A percentile compares a stretch with the other conserved stretches of the same genome.
Conservation (phyloP, 192 early-diverging fungal species). For the Entophlyctis luteolus region DNA sequence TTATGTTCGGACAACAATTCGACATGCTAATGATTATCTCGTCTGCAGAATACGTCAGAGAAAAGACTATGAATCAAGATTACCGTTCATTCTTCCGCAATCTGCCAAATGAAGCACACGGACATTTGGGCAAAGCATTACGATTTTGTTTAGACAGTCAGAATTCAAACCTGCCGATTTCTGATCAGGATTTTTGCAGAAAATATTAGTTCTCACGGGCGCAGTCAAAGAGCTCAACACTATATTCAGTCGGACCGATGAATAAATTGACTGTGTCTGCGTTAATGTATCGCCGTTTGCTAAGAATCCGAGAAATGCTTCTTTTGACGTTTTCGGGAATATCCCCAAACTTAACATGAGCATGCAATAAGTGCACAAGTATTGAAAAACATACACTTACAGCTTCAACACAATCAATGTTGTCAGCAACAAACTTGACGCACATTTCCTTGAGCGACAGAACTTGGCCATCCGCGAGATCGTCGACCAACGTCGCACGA, state of each 20-base stretch:
- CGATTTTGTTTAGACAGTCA: conserved; percentile 53
- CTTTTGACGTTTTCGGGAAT: conserved; percentile 65
- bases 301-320: conserved; percentile 71
- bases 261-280: conserved; percentile 66
- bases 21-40: conserved; percentile 35
- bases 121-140: conserved; percentile 60
- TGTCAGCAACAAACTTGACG: conserved; percentile 56
- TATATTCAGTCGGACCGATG: conserved; percentile 52
- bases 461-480: neutral
- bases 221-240: conserved; percentile 74
- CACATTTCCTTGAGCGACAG: conserved; percentile 34
- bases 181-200: neutral
- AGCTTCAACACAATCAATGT: conserved; percentile 76
- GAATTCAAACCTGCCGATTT: conserved; percentile 39
- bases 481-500: conserved; percentile 3
- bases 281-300: conserved; percentile 67
- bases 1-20: conserved; percentile 43
- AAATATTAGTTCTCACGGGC: conserved; percentile 40
- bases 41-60: too few relatives aligned
- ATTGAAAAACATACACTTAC: conserved; percentile 7
- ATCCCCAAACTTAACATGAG: conserved; percentile 62
- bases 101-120: conserved; percentile 61
- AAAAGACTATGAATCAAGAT: neutral
- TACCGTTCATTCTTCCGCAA: conserved; percentile 68
- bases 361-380: neutral